Conservation (phyloP, 176 grass and related monocot genomes). For the Metroxylon sagu region DNA sequence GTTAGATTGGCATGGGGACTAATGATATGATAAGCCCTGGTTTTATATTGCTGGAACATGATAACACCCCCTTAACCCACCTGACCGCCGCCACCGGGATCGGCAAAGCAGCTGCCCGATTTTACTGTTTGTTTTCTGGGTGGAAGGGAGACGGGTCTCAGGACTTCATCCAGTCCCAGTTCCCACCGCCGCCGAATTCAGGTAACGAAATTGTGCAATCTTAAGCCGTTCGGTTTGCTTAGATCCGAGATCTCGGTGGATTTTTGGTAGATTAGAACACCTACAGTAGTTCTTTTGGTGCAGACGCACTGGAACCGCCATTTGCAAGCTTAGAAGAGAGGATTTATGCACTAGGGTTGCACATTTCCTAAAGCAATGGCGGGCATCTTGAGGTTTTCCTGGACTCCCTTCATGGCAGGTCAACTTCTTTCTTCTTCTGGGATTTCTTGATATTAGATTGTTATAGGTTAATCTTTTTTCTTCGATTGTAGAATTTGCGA, state of each 20-base stretch:
- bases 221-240: no score
- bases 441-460: no score
- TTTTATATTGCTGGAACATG: no score
- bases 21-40: no score
- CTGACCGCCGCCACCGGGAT: no score
- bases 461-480: no score
- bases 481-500: no score
- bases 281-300: neutral
- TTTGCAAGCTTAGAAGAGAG: slow-evolving; percentile 51
- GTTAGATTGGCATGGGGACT: no score
- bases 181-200: neutral
- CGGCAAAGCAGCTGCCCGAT: no score
- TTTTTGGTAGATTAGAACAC: neutral
- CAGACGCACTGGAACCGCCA: slow-evolving; percentile 44
- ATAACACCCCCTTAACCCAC: no score
- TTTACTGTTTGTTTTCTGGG: no score
- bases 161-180: neutral
- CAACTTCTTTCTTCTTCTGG: neutral
- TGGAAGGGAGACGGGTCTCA: no score
- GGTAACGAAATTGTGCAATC: neutral
- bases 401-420: slow-evolving; percentile 71
- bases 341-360: slow-evolving; percentile 46
- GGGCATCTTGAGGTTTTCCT: slow-evolving; percentile 56
- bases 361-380: slow-evolving; percentile 64
- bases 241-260: neutral